Evolutionary conservation across 108 stramenopile species (phyloP).

Genomic region (Epithemia pelagica): DNA sequence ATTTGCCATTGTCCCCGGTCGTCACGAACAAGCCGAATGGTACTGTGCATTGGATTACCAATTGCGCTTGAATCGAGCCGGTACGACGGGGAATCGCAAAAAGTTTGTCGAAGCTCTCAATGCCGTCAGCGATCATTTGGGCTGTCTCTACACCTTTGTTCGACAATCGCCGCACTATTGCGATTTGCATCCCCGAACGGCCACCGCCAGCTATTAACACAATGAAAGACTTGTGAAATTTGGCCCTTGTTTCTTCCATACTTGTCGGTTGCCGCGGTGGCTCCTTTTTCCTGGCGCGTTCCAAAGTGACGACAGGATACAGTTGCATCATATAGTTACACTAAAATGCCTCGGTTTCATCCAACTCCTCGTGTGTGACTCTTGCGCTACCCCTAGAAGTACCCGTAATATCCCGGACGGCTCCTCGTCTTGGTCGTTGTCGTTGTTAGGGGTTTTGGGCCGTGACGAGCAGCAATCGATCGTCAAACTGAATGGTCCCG

Average conservation of each 20-base stretch:
- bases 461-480: constrained; percentile 52
- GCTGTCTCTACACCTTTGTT: constrained; percentile 10
- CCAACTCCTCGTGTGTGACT: no score
- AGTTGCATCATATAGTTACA: no score
- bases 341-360: no score
- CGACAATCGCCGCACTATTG: constrained; percentile 3
- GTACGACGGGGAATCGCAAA: not conserved
- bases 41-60: not conserved
- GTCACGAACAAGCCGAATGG: constrained; percentile 1
- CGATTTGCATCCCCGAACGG: not conserved
- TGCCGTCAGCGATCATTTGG: constrained; percentile 13
- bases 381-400: no score
- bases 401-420: no score
- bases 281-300: no score
- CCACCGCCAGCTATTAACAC: no score
- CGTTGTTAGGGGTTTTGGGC: constrained; percentile 17
- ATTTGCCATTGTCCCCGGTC: constrained; percentile 5
- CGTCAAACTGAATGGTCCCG: constrained; percentile 54
- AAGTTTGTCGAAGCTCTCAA: constrained; percentile 11
- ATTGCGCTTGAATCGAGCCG: constrained; percentile 14
- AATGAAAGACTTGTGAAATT: no score
- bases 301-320: no score
- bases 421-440: no score
- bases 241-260: no score
- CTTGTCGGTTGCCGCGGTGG: no score